These are phyloP conservation scores for Backusella tarrabulga DNA, from an alignment of 192 early-diverging fungal genomes.

Conservation along the genomic window DNA sequence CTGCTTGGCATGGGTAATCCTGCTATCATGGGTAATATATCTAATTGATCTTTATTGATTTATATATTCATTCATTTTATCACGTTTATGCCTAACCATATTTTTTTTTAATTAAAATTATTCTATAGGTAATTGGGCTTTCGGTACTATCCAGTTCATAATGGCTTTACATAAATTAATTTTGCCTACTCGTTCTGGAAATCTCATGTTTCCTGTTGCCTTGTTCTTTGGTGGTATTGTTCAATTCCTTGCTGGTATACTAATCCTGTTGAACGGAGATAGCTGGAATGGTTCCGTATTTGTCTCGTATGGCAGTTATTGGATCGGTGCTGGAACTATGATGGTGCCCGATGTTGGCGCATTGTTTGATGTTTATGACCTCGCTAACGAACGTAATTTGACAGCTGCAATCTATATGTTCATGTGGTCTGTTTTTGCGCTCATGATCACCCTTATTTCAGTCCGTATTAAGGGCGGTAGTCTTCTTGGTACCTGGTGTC, in stretches of 20 bases:
- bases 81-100: not conserved
- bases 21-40: constrained; percentile 1
- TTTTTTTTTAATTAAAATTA: not conserved
- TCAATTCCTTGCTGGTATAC: constrained; percentile 28
- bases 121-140: constrained; percentile 19
- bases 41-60: not conserved
- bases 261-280: constrained; percentile 19
- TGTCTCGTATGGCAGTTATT: constrained; percentile 34
- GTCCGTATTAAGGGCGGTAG: constrained; percentile 20
- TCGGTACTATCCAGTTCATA: constrained; percentile 19
- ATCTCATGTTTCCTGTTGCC: constrained; percentile 23
- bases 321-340: constrained; percentile 29
- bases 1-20: not conserved
- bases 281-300: constrained; percentile 27
- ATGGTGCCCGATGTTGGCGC: constrained; percentile 18
- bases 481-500: constrained; percentile 16
- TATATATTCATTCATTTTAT: not conserved
- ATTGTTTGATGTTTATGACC: not conserved
- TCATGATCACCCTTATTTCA: constrained; percentile 12
- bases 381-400: not conserved
- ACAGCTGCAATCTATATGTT: constrained; percentile 21
- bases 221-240: constrained; percentile 33
- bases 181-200: constrained; percentile 18
- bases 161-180: constrained; percentile 21
- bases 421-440: constrained; percentile 18